Evolutionary conservation across 768 basidiomycete species (phyloP).

Genomic region (Lactarius hatsudake): DNA sequence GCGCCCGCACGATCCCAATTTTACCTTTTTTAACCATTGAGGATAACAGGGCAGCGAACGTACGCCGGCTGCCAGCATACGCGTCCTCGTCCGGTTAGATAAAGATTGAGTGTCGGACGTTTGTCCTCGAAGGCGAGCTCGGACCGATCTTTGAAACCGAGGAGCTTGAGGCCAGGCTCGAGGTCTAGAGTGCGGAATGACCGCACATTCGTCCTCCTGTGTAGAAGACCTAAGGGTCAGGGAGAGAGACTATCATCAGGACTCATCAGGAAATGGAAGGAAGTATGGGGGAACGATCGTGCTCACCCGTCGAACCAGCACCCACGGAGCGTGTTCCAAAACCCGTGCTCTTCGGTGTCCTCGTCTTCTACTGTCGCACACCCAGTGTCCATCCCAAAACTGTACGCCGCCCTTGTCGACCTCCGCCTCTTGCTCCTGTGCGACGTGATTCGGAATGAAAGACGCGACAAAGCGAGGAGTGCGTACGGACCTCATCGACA

Average conservation of each 20-base stretch:
- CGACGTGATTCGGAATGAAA: not conserved
- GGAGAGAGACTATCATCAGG: slow-evolving; percentile 10
- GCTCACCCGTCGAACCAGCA: slow-evolving; percentile 49
- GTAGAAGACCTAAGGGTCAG: slow-evolving; percentile 64
- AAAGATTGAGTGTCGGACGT: slow-evolving; percentile 87
- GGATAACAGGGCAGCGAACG: slow-evolving; percentile 83
- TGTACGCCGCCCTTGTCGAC: slow-evolving; percentile 38
- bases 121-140: slow-evolving; percentile 82
- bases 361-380: slow-evolving; percentile 35
- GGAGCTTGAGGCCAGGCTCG: slow-evolving; percentile 82
- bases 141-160: slow-evolving; percentile 81
- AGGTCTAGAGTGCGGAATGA: slow-evolving; percentile 80
- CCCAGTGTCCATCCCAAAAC: slow-evolving; percentile 45
- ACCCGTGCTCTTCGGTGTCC: slow-evolving; percentile 39
- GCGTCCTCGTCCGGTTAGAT: slow-evolving; percentile 90
- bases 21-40: slow-evolving; percentile 79
- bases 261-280: slow-evolving; percentile 8
- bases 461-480: not conserved
- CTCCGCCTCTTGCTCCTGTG: slow-evolving; percentile 37
- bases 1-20: slow-evolving; percentile 71
- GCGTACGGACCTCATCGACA: slow-evolving; percentile 63
- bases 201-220: slow-evolving; percentile 77
- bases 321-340: slow-evolving; percentile 41
- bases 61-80: slow-evolving; percentile 88
- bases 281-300: slow-evolving; percentile 22